Conservation (phyloP, 2,329 filamentous ascomycete genomes). For the Chrysoporthe cubensis region DNA sequence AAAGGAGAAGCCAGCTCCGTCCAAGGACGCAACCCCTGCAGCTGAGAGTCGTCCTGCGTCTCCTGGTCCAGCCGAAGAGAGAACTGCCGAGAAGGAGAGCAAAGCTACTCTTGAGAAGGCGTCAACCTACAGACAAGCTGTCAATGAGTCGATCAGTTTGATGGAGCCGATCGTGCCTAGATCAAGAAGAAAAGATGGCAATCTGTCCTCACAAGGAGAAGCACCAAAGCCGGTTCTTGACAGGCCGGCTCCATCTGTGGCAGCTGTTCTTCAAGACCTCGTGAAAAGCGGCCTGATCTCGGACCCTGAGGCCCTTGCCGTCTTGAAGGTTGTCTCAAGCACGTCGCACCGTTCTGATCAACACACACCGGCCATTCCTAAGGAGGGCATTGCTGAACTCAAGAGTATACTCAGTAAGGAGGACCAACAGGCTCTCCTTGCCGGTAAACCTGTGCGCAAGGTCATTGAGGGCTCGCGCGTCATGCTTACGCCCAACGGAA, state of each 20-base stretch:
- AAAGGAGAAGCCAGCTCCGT: constrained; percentile 61
- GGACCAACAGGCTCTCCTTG: constrained; percentile 59
- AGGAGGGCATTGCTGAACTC: constrained; percentile 41
- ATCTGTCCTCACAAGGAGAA: constrained; percentile 16
- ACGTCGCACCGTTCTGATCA: constrained; percentile 40
- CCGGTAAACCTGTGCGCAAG: constrained; percentile 64
- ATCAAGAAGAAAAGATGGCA: constrained; percentile 24
- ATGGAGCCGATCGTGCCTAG: constrained; percentile 23
- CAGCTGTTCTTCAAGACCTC: constrained; percentile 29
- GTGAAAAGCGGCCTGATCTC: constrained; percentile 25
- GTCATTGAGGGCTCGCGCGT: constrained; percentile 67
- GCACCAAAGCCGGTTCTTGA: constrained; percentile 18
- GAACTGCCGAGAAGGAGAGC: constrained; percentile 22
- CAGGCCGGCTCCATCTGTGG: constrained; percentile 20
- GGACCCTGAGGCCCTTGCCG: constrained; percentile 39
- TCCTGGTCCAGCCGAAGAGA: constrained; percentile 17
- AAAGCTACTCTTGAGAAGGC: constrained; percentile 22
- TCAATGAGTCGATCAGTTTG: constrained; percentile 30
- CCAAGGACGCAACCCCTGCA: constrained; percentile 30
- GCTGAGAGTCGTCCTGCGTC: constrained; percentile 25
- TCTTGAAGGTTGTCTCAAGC: constrained; percentile 44
- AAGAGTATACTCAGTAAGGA: constrained; percentile 56
- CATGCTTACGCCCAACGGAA: constrained; percentile 75
- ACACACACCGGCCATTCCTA: constrained; percentile 31
- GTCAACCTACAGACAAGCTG: constrained; percentile 28